A percentile compares a stretch with the other conserved stretches of the same genome.
phyloP scores from a whole-genome alignment of 768 basidiomycete genomes.

The Tremella mesenterica region DNA sequence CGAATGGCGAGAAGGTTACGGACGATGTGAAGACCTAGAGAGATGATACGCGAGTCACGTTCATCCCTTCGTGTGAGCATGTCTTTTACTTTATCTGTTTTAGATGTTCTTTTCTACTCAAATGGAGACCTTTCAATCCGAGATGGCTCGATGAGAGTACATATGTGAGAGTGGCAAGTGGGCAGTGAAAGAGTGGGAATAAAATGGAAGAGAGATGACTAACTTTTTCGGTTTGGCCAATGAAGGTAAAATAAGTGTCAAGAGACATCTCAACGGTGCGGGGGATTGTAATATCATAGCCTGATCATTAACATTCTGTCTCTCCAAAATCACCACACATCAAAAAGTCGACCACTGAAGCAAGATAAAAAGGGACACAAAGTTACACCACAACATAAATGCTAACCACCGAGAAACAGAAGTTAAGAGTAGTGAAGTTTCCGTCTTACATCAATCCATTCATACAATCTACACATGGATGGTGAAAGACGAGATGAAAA shows the following conservation, averaged over 20 bases:
- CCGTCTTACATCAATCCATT: too few species aligned
- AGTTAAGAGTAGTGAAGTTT: too few species aligned
- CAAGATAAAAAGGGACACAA: too few species aligned
- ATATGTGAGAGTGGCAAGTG: too few species aligned
- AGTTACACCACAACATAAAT: too few species aligned
- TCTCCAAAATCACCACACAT: too few species aligned
- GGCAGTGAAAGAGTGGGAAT: not conserved
- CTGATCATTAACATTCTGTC: too few species aligned
- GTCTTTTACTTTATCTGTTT: not conserved
- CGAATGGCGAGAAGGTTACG: slow-evolving; percentile 92
- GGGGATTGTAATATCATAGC: slow-evolving; percentile 31
- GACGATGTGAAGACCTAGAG: slow-evolving; percentile 75
- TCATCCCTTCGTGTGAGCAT: slow-evolving; percentile 50
- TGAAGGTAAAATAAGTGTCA: slow-evolving; percentile 61
- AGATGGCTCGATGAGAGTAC: too few species aligned
- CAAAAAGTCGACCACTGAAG: too few species aligned
- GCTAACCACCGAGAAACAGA: too few species aligned
- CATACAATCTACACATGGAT: not conserved
- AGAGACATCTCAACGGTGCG: slow-evolving; percentile 26
- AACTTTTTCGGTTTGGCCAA: slow-evolving; percentile 57
- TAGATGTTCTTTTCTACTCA: not conserved
- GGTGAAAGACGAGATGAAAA: not conserved
- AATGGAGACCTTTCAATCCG: too few species aligned
- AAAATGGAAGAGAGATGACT: too few species aligned
- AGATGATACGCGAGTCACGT: slow-evolving; percentile 77